phyloP scores from a whole-genome alignment of 2,329 filamentous ascomycete species.

The Trichoderma lentiforme region DNA sequence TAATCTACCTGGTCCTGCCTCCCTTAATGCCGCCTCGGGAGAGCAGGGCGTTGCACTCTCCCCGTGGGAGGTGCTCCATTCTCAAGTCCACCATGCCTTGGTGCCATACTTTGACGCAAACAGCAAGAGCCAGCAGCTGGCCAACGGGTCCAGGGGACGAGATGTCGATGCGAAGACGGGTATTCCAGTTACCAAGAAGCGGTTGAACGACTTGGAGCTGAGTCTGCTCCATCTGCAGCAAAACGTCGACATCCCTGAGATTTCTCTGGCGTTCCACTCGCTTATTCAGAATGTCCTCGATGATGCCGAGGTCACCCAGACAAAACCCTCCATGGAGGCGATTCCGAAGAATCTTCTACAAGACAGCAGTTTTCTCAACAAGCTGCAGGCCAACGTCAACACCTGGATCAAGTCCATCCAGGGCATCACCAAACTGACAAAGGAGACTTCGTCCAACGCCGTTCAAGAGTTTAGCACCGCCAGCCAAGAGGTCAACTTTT shows the following conservation, averaged over 20 bases:
- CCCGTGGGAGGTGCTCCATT: slow-evolving; percentile 89
- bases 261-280: slow-evolving; percentile 82
- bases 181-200: slow-evolving; percentile 95
- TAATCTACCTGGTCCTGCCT: slow-evolving; percentile 80
- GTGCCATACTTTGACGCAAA: slow-evolving; percentile 97
- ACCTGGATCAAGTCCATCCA: slow-evolving; percentile 99
- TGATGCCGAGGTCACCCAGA: slow-evolving; percentile 64
- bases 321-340: slow-evolving; percentile 71
- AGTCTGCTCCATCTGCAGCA: slow-evolving; percentile 90
- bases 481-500: slow-evolving; percentile 98
- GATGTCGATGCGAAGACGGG: slow-evolving; percentile 91
- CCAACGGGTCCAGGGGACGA: slow-evolving; percentile 64
- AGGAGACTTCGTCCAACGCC: slow-evolving; percentile 68
- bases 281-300: slow-evolving; percentile 83
- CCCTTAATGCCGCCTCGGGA: slow-evolving; percentile 61
- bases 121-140: slow-evolving; percentile 73
- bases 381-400: slow-evolving; percentile 88
- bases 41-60: slow-evolving; percentile 72
- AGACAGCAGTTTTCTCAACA: slow-evolving; percentile 90
- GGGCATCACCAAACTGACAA: slow-evolving; percentile 88
- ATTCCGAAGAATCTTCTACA: slow-evolving; percentile 74
- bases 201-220: slow-evolving; percentile 88
- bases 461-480: slow-evolving; percentile 62
- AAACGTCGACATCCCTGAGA: slow-evolving; percentile 94
- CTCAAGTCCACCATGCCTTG: slow-evolving; percentile 84